phyloP scores from a whole-genome alignment of 2,329 filamentous ascomycete genomes.

The Xylaria sp. region DNA sequence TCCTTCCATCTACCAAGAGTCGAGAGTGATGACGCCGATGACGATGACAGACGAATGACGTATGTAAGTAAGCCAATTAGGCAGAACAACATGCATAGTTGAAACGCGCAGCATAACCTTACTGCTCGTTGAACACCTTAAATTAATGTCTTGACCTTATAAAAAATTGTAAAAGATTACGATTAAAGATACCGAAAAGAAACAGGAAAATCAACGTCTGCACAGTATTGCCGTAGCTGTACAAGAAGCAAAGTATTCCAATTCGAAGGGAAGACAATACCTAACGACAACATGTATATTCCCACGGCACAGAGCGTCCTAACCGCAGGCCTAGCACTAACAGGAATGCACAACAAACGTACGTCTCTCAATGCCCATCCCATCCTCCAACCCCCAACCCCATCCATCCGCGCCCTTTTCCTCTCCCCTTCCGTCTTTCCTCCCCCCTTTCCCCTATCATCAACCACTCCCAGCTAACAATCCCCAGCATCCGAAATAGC shows the following conservation, averaged over 20 bases:
- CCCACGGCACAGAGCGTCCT: slow-evolving; percentile 47
- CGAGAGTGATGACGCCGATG: slow-evolving; percentile 7
- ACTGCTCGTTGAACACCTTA: neutral
- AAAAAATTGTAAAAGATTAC: neutral
- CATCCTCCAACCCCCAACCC: neutral
- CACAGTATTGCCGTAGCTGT: neutral
- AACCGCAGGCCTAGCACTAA: slow-evolving; percentile 46
- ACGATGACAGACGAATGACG: slow-evolving; percentile 1
- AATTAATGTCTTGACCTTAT: neutral
- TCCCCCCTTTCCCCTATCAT: no score
- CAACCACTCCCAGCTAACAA: slow-evolving; percentile 31
- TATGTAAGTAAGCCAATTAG: neutral
- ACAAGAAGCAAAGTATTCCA: neutral
- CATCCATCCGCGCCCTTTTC: no score
- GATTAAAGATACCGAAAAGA: neutral
- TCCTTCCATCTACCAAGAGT: neutral
- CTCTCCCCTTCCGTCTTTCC: neutral
- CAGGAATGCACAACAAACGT: slow-evolving; percentile 42
- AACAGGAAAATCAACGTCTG: neutral
- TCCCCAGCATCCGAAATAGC: slow-evolving; percentile 44
- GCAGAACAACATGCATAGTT: neutral
- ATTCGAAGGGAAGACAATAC: neutral
- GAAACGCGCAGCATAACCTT: neutral
- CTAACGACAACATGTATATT: slow-evolving; percentile 44
- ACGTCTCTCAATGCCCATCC: slow-evolving; percentile 19